Percentiles rank a stretch among this genome's conserved stretches.
Evolutionary conservation across 2,329 filamentous ascomycete species (phyloP).

Genomic region (Grosmannia serpens): DNA sequence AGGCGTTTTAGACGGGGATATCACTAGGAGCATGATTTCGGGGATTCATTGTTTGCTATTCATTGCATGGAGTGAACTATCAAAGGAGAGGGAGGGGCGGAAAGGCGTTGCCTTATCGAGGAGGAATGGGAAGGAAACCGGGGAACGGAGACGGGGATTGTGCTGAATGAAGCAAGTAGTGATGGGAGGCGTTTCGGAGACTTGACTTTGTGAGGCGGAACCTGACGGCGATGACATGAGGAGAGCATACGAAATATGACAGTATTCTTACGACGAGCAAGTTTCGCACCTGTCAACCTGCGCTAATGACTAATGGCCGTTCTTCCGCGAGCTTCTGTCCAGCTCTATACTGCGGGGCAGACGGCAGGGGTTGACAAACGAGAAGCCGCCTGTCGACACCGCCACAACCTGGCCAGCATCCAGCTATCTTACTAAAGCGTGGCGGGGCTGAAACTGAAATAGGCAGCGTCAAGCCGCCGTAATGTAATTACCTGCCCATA

Average conservation of each 20-base stretch:
- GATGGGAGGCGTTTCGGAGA: neutral
- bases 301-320: conserved; percentile 6
- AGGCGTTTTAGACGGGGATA: neutral
- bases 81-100: neutral
- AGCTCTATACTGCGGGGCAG: conserved; percentile 3
- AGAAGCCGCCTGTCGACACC: neutral
- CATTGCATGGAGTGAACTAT: neutral
- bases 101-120: neutral
- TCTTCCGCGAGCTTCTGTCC: conserved; percentile 9
- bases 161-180: too few relatives aligned
- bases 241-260: neutral
- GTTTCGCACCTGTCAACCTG: too few relatives aligned
- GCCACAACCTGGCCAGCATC: neutral
- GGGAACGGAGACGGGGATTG: too few relatives aligned
- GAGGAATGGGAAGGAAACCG: too few relatives aligned
- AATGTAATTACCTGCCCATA: neutral
- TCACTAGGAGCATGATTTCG: neutral
- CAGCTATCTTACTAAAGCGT: neutral
- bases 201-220: too few relatives aligned
- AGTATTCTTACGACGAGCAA: too few relatives aligned
- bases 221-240: neutral
- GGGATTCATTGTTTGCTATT: neutral
- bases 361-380: neutral
- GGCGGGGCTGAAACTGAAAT: neutral
- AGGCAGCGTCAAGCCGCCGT: neutral